Conservation (phyloP, 2,329 filamentous ascomycete genomes). For the Neurospora crassa region DNA sequence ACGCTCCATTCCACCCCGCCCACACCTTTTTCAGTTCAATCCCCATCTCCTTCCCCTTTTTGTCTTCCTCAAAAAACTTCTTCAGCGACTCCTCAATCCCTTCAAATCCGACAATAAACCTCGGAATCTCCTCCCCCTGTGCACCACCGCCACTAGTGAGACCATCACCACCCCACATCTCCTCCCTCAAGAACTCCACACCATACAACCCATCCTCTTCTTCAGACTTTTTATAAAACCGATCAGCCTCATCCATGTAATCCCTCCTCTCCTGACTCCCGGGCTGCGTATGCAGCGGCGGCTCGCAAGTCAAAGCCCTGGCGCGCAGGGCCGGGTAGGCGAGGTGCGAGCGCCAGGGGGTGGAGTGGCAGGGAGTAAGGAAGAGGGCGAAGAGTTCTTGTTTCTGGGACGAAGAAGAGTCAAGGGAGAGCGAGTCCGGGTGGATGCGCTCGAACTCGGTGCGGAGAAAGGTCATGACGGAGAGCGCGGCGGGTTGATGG, state of each 20-base stretch:
- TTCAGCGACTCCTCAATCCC: conserved; percentile 40
- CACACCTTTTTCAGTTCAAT: conserved; percentile 40
- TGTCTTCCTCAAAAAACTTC: conserved; percentile 31
- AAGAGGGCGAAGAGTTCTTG: conserved; percentile 61
- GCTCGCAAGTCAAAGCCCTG: conserved; percentile 84
- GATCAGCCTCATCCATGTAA: conserved; percentile 85
- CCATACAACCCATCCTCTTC: conserved; percentile 28
- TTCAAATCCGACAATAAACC: conserved; percentile 53
- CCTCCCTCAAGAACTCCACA: conserved; percentile 40
- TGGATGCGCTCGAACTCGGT: conserved; percentile 55
- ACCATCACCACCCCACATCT: conserved; percentile 35
- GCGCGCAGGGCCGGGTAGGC: conserved; percentile 65
- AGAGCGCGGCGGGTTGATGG: conserved; percentile 73
- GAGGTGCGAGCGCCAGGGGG: conserved; percentile 86
- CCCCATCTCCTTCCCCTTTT: conserved; percentile 29
- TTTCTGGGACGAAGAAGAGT: conserved; percentile 22
- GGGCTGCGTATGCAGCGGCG: conserved; percentile 60
- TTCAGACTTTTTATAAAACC: conserved; percentile 58
- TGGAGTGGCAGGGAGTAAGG: conserved; percentile 92
- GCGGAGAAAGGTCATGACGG: conserved; percentile 68
- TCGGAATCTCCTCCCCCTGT: conserved; percentile 31
- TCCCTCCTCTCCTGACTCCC: conserved; percentile 47
- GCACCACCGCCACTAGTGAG: background rate
- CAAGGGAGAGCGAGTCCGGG: conserved; percentile 26
- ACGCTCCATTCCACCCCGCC: conserved; percentile 50